Conservation (phyloP, 78 protist genomes). For the Pelomyxa schiedti region DNA sequence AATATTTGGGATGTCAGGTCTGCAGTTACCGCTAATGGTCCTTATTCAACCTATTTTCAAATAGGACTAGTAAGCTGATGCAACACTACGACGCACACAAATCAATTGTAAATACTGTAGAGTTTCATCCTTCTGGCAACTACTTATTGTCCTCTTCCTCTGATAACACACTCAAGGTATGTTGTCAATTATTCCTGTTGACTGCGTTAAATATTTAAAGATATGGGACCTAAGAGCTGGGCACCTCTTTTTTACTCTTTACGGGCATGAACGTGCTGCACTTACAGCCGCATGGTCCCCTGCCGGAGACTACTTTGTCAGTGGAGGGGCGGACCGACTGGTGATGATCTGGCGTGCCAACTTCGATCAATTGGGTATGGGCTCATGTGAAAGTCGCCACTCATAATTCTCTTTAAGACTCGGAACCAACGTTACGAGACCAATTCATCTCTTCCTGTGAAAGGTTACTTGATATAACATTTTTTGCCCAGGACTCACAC, state of each 20-base stretch:
- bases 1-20: slow-evolving; percentile 72
- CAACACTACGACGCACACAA: slow-evolving; percentile 71
- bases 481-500: too few species aligned
- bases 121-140: slow-evolving; percentile 66
- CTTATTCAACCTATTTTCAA: too few species aligned
- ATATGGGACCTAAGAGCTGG: slow-evolving; percentile 74
- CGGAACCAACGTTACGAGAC: too few species aligned
- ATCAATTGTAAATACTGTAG: slow-evolving; percentile 27
- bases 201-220: background rate
- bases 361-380: too few species aligned
- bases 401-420: too few species aligned
- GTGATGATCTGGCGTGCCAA: slow-evolving; percentile 68
- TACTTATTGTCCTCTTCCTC: slow-evolving; percentile 53
- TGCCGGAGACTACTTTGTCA: slow-evolving; percentile 61
- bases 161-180: slow-evolving; percentile 55
- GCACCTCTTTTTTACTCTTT: slow-evolving; percentile 62
- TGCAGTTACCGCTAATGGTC: too few species aligned
- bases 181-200: background rate
- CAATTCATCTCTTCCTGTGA: too few species aligned
- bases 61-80: too few species aligned
- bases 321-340: slow-evolving; percentile 45
- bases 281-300: slow-evolving; percentile 11
- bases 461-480: too few species aligned
- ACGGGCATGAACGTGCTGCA: slow-evolving; percentile 56
- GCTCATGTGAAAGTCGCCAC: too few species aligned